These are phyloP conservation scores for Didymosphaeria variabile DNA, from an alignment of 2,329 filamentous ascomycete genomes.

Conservation along the genomic window DNA sequence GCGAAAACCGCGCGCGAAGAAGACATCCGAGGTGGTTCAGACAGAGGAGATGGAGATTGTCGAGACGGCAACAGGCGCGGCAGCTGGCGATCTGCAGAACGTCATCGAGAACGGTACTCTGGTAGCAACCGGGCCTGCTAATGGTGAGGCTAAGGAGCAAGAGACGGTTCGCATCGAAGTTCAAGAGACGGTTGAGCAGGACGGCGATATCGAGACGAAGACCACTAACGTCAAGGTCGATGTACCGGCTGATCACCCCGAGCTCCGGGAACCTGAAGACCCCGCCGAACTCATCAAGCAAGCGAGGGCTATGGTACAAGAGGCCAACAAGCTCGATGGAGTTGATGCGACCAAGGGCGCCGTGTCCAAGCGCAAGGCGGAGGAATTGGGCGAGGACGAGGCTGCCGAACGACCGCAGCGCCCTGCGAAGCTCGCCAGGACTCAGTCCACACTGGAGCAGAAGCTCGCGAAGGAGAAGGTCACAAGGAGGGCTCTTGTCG, in stretches of 20 bases:
- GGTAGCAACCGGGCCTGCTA: conserved; percentile 53
- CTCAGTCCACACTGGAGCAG: conserved; percentile 66
- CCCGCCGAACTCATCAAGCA: conserved; percentile 84
- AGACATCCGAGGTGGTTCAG: conserved; percentile 33
- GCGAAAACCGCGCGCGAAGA: conserved; percentile 61
- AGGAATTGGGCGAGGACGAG: conserved; percentile 68
- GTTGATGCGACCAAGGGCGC: conserved; percentile 25
- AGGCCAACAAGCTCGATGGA: conserved; percentile 66
- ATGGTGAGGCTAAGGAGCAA: conserved; percentile 48
- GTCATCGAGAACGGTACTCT: conserved; percentile 47
- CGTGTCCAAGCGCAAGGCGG: conserved; percentile 51
- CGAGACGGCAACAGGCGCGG: conserved; percentile 59
- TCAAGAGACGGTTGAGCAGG: conserved; percentile 68
- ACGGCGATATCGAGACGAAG: conserved; percentile 71
- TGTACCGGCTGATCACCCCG: conserved; percentile 71
- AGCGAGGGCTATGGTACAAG: conserved; percentile 87
- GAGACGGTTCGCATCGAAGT: conserved; percentile 74
- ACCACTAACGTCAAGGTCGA: conserved; percentile 80
- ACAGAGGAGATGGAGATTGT: conserved; percentile 43
- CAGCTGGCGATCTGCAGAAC: conserved; percentile 54
- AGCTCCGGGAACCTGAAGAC: conserved; percentile 78
- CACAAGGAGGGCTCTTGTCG: conserved; percentile 83
- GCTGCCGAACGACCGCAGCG: conserved; percentile 59
- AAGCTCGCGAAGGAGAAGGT: conserved; percentile 87
- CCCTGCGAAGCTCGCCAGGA: conserved; percentile 76